phyloP scores from a whole-genome alignment of 306 rosid genomes.

The Prosopis cineraria region DNA sequence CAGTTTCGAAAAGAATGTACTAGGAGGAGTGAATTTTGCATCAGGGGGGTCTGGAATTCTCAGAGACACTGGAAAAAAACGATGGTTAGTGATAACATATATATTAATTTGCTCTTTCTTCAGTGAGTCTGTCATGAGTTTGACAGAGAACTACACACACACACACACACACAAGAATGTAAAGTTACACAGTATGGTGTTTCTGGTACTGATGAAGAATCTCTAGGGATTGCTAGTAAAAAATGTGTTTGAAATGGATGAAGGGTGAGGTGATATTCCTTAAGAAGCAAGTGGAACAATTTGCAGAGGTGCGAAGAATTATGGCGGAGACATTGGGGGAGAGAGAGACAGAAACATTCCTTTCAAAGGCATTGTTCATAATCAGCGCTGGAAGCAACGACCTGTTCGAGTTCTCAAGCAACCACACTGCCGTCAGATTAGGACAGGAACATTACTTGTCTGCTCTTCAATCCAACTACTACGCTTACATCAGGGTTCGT shows the following conservation, averaged over 20 bases:
- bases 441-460: slow-evolving; percentile 22
- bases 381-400: slow-evolving; percentile 58
- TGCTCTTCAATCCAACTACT: slow-evolving; percentile 20
- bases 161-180: no score
- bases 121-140: no score
- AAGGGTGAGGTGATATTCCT: slow-evolving; percentile 41
- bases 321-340: slow-evolving; percentile 34
- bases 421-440: background rate
- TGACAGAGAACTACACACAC: no score
- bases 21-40: slow-evolving; percentile 54
- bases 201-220: no score
- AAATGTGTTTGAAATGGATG: background rate
- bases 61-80: slow-evolving; percentile 31
- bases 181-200: no score
- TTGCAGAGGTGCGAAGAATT: slow-evolving; percentile 32
- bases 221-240: no score
- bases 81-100: slow-evolving; percentile 26
- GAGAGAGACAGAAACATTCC: background rate
- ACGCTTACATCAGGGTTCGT: slow-evolving; percentile 35
- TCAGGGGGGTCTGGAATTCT: slow-evolving; percentile 56
- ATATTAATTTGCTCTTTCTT: background rate
- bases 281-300: slow-evolving; percentile 52
- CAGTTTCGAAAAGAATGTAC: slow-evolving; percentile 36
- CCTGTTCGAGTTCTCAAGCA: slow-evolving; percentile 38
- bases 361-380: slow-evolving; percentile 49